These are phyloP conservation scores for Persicaria maculosa DNA, from an alignment of 148 eudicot species.

Conservation along the genomic window DNA sequence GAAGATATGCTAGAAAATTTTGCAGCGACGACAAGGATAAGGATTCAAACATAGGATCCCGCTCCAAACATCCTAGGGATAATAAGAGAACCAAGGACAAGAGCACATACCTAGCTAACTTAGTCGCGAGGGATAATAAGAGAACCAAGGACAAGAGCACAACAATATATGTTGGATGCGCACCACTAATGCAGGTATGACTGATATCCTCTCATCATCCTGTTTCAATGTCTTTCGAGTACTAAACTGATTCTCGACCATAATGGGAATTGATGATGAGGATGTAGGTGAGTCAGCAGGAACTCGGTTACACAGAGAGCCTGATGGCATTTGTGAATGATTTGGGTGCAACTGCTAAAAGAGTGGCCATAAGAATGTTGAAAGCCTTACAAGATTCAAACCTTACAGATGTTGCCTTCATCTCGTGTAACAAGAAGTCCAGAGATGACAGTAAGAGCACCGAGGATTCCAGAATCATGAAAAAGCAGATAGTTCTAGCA, in stretches of 20 bases:
- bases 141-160: no score
- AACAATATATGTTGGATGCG: not conserved
- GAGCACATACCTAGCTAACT: not conserved
- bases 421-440: not conserved
- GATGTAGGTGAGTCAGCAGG: conserved; percentile 36
- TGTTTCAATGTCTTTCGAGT: not conserved
- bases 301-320: conserved; percentile 50
- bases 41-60: conserved; percentile 16
- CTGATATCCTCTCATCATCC: not conserved
- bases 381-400: not conserved
- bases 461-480: not conserved
- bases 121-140: not conserved
- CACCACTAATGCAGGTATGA: not conserved
- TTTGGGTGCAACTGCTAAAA: conserved; percentile 68
- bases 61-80: conserved; percentile 17
- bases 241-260: not conserved
- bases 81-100: conserved; percentile 18
- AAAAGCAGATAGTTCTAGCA: not conserved
- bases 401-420: not conserved
- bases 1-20: conserved; percentile 49
- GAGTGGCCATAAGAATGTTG: conserved; percentile 47
- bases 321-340: conserved; percentile 51
- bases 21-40: conserved; percentile 26
- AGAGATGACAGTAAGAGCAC: not conserved
- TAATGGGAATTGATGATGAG: not conserved